Conservation (phyloP, 2,329 filamentous ascomycete species). For the Cytospora schulzeri region DNA sequence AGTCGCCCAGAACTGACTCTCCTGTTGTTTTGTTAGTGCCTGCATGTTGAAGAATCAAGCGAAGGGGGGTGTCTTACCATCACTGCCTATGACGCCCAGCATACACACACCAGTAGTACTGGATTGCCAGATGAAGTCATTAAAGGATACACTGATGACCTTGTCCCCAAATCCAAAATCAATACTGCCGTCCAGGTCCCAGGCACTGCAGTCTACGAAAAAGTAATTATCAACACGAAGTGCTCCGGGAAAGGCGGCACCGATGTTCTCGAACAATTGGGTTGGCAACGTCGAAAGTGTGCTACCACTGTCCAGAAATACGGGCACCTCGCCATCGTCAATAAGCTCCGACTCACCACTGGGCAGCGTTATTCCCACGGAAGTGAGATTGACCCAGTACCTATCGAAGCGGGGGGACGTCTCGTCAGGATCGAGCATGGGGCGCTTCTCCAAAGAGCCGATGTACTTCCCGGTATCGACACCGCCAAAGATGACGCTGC, state of each 20-base stretch:
- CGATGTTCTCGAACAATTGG: conserved; percentile 45
- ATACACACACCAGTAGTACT: conserved; percentile 43
- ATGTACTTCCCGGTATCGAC: conserved; percentile 55
- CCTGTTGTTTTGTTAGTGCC: conserved; percentile 34
- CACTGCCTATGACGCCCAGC: conserved; percentile 40
- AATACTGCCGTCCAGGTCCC: conserved; percentile 43
- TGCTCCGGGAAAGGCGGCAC: conserved; percentile 45
- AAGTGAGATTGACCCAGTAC: conserved; percentile 40
- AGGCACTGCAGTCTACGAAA: conserved; percentile 45
- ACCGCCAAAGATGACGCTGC: conserved; percentile 57
- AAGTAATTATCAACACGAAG: conserved; percentile 45
- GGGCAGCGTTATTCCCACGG: conserved; percentile 33
- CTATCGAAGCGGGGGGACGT: conserved; percentile 31
- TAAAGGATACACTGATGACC: conserved; percentile 45
- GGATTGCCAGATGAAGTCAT: conserved; percentile 52
- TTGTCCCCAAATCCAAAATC: conserved; percentile 51
- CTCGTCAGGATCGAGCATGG: conserved; percentile 40
- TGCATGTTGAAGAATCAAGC: conserved; percentile 25
- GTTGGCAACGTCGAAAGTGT: conserved; percentile 51
- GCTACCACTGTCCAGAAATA: conserved; percentile 54
- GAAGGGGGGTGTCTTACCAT: conserved; percentile 1
- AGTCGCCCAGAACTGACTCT: conserved; percentile 48
- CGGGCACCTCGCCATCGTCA: conserved; percentile 29
- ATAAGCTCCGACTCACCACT: conserved; percentile 31
- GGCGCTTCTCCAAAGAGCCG: conserved; percentile 46